phyloP scores from a whole-genome alignment of 2,329 filamentous ascomycete genomes.

The Akanthomyces uredinophilus region DNA sequence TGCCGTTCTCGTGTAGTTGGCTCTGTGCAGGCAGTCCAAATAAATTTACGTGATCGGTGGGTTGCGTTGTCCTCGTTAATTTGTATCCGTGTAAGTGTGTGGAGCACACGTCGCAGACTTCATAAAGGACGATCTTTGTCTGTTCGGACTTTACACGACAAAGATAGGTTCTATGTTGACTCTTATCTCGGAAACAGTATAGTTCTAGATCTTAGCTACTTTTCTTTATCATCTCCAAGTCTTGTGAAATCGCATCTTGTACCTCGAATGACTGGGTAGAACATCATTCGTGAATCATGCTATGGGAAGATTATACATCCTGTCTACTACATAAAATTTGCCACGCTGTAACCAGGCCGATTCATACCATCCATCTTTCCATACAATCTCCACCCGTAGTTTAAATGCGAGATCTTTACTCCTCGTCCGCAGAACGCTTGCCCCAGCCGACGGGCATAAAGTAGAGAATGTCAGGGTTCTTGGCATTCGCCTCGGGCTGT shows the following conservation, averaged over 20 bases:
- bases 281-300: background rate
- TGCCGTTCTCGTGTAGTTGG: background rate
- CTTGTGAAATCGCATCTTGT: too few species aligned
- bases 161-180: too few species aligned
- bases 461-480: constrained; percentile 12
- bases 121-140: too few species aligned
- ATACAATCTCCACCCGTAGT: background rate
- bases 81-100: background rate
- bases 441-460: constrained; percentile 13
- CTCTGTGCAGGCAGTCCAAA: background rate
- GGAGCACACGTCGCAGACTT: background rate
- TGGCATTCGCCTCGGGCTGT: background rate
- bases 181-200: too few species aligned
- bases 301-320: background rate
- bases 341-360: background rate
- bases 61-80: background rate
- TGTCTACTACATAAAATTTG: background rate
- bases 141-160: too few species aligned
- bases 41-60: background rate
- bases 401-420: too few species aligned
- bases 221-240: too few species aligned
- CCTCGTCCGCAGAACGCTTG: background rate
- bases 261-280: too few species aligned
- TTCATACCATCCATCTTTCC: background rate
- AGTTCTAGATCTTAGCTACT: too few species aligned